Evolutionary conservation across 129 eudicot species (phyloP), one percentile per base, ranked within the genome.

Genomic region (Erigeron canadensis): DNA sequence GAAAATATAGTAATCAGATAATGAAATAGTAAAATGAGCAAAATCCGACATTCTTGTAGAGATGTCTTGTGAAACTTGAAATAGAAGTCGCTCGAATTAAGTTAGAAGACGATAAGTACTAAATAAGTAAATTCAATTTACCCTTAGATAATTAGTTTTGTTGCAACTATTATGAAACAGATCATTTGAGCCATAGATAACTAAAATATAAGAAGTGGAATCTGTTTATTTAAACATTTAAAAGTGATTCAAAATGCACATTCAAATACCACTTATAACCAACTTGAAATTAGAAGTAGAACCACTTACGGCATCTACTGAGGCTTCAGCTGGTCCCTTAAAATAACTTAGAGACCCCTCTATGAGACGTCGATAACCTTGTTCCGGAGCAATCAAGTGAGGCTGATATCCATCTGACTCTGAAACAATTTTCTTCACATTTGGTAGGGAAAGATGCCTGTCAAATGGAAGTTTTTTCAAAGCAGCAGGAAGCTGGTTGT

Each of bases 391-490:
- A 77, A 90, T 87, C 78, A 90, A 76, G 82, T 90, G 97, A 54
- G 97, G 97, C 67, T 90, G 97, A 81, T 90, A 90, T 75, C 97
- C 97, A 57, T 90, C 97, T 68, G 97, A 93, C 77, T 90, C 91
- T 12, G 95, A 85, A 70, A 90, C 97, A 65, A 90, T 75, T 85
- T 82, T 87, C 64, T 79, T 87, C 43, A 90, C 97, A 77, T 87
- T 90, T 65, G 84, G 95, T 60, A 85, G 57, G 2, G 97, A 90
- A 45, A 90, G 95, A 80, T 90, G 91, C 51, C 84, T 82, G 72
- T 90, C 97, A 63, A 90, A 87, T 17, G 97, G 95, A 69, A 90
- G 95, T 57, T 87, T 90, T 68, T 65, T 83, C 79, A 90, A 73
- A 60, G 97, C 97, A 65, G 97, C 97, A 41, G 95, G 97, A 60